Evolutionary conservation across 495 filamentous ascomycete species (phyloP), one percentile per base, ranked within the genome.

Genomic region (Aeminium ludgeri): DNA sequence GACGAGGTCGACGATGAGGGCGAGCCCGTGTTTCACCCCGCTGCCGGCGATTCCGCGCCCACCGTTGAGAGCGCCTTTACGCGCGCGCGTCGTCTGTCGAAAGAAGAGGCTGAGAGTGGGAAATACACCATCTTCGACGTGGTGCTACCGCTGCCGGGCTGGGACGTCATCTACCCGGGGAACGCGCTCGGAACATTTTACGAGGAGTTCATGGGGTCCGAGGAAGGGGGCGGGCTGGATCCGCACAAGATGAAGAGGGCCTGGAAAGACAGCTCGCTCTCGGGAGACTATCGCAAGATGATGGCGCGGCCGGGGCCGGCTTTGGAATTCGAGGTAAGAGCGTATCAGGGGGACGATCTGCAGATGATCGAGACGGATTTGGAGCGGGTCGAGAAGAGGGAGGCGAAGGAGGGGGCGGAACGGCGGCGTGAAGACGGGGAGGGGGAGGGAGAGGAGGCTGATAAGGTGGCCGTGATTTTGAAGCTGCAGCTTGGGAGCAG

Each of bases 81-180:
- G 10, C 80, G 80, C 15, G 86, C 82, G n/a, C 74, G 84, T 10
- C 60, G 74, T 7, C 54, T 97, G 10, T 77, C 76, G 1, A 70
- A 73, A 20, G 74, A 78, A 27, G 91, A 97, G 55, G 78, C 74
- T n/a, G 71, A 65, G 28, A 82, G 74, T 50, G 82, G 82, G 8
- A 72, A 76, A 41, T 93, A 80, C 56, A 70, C 64, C 20, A 80
- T 96, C 49, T 86, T 80, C 51, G 89, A 97, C 52, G 54, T 97
- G 40, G 87, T 97, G n/a, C 67, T 97, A 2, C 86, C 89, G n/a
- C 76, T 78, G 10, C 87, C 91, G 4, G 89, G 89, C 23, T 96
- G 72, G 59, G 86, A 94, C 49, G 71, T 95, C 23, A 56, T 78
- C 6, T 97, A 96, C 54, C 89, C 89, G 1, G 55, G 63, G 2